Evolutionary conservation across 441 rosid genomes (phyloP).

Genomic region (Pelargonium australe): DNA sequence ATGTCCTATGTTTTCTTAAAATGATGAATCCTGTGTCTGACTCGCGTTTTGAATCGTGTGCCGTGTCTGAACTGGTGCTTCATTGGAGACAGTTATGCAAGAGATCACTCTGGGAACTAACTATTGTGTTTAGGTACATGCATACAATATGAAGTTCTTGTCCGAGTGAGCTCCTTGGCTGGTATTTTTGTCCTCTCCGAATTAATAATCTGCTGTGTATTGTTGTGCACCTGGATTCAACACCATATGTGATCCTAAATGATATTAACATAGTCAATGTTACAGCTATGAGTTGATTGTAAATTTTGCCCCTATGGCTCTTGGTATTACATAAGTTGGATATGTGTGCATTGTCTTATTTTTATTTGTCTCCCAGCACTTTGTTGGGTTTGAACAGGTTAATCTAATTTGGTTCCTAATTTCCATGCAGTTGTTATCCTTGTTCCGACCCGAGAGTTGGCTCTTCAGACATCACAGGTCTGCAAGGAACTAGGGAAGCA

Average conservation of each 20-base stretch:
- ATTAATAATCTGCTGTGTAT: background rate
- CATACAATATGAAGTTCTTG: no score
- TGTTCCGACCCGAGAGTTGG: slow-evolving; percentile 93
- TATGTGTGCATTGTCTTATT: background rate
- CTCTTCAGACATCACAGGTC: slow-evolving; percentile 98
- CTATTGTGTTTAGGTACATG: background rate
- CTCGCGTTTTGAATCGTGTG: no score
- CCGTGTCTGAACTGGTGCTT: no score
- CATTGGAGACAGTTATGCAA: background rate
- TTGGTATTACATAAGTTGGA: background rate
- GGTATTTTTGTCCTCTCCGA: background rate
- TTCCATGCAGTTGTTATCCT: slow-evolving; percentile 71
- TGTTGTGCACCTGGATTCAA: background rate
- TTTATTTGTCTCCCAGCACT: background rate
- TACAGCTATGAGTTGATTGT: background rate
- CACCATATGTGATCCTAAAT: background rate
- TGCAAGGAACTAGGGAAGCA: slow-evolving; percentile 97
- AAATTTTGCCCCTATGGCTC: background rate
- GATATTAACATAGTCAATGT: background rate
- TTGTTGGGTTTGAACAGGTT: background rate
- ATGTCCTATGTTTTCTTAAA: no score
- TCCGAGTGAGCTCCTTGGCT: background rate
- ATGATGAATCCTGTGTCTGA: no score
- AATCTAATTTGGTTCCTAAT: background rate
- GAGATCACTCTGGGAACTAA: background rate